Conservation (phyloP, 495 filamentous ascomycete genomes). For the Tuber calosporum region DNA sequence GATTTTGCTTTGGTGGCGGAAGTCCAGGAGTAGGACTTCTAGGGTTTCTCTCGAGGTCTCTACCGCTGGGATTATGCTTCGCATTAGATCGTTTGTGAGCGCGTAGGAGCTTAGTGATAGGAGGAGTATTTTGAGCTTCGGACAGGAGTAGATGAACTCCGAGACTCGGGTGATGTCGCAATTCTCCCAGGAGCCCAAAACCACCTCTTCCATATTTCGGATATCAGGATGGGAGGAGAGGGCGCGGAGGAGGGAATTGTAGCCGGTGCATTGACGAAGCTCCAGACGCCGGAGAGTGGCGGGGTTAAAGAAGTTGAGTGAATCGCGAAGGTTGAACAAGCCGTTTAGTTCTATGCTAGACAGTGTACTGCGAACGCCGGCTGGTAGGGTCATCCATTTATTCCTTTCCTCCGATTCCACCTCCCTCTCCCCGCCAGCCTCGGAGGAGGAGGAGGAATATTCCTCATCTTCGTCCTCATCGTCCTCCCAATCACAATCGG, state of each 20-base stretch:
- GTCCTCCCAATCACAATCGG: conserved; percentile 5
- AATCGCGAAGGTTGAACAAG: conserved; percentile 1
- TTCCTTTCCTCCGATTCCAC: neutral
- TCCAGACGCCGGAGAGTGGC: conserved; percentile 6
- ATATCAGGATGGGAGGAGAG: conserved; percentile 1
- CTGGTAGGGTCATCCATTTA: neutral
- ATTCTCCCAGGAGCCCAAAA: conserved; percentile 6
- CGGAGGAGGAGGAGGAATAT: conserved; percentile 1
- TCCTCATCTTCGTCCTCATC: neutral
- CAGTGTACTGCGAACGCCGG: neutral
- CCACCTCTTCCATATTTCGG: conserved; percentile 5
- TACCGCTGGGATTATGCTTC: neutral
- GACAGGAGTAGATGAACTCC: conserved; percentile 5
- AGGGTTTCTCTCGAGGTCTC: neutral
- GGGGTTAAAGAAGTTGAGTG: conserved; percentile 7
- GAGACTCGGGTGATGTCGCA: conserved; percentile 5
- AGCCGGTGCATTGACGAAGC: neutral
- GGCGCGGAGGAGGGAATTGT: conserved; percentile 3
- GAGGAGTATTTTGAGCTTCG: conserved; percentile 2
- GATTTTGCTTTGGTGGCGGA: neutral
- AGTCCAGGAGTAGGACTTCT: neutral
- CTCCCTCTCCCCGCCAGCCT: neutral
- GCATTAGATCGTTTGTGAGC: conserved; percentile 5
- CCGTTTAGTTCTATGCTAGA: conserved; percentile 3
- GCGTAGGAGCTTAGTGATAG: conserved; percentile 4